These are phyloP conservation scores for Bauhinia variegata DNA, from an alignment of 306 rosid species.

Conservation along the genomic window DNA sequence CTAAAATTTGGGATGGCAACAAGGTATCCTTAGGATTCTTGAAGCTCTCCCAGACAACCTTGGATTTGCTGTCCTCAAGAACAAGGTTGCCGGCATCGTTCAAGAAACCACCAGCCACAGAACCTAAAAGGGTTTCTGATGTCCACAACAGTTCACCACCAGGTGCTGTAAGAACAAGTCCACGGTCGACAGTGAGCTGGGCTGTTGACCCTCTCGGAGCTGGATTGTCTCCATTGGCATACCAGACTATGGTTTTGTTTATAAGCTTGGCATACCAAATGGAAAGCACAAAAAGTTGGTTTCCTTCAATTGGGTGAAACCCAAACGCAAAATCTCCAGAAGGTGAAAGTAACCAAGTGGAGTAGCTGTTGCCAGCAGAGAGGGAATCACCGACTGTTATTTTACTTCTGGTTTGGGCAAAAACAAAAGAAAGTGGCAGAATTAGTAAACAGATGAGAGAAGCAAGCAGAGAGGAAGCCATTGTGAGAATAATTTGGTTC, in stretches of 20 bases:
- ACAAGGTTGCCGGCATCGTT: slow-evolving; percentile 55
- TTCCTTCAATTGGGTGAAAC: slow-evolving; percentile 32
- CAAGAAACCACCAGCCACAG: slow-evolving; percentile 32
- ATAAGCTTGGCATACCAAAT: slow-evolving; percentile 56
- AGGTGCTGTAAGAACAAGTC: slow-evolving; percentile 47
- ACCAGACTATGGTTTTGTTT: slow-evolving; percentile 57
- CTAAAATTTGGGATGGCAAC: slow-evolving; percentile 28
- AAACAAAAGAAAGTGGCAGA: slow-evolving; percentile 31
- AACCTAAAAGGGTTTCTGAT: neutral
- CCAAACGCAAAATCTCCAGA: slow-evolving; percentile 67
- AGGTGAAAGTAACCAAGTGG: slow-evolving; percentile 58
- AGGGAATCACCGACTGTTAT: slow-evolving; percentile 37
- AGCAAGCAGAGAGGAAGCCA: slow-evolving; percentile 29
- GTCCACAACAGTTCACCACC: slow-evolving; percentile 35
- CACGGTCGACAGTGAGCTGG: slow-evolving; percentile 31
- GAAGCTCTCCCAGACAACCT: slow-evolving; percentile 55
- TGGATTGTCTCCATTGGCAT: slow-evolving; percentile 39
- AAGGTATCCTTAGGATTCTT: slow-evolving; percentile 41
- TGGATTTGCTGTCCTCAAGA: slow-evolving; percentile 26
- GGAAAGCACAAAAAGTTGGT: slow-evolving; percentile 47
- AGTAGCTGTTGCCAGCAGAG: slow-evolving; percentile 31
- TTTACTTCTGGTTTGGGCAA: slow-evolving; percentile 39
- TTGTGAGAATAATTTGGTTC: slow-evolving; percentile 22
- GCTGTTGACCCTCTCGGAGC: slow-evolving; percentile 50
- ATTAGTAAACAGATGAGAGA: slow-evolving; percentile 30